Evolutionary conservation across 495 filamentous ascomycete species (phyloP).

Genomic region (Penicillium herquei): DNA sequence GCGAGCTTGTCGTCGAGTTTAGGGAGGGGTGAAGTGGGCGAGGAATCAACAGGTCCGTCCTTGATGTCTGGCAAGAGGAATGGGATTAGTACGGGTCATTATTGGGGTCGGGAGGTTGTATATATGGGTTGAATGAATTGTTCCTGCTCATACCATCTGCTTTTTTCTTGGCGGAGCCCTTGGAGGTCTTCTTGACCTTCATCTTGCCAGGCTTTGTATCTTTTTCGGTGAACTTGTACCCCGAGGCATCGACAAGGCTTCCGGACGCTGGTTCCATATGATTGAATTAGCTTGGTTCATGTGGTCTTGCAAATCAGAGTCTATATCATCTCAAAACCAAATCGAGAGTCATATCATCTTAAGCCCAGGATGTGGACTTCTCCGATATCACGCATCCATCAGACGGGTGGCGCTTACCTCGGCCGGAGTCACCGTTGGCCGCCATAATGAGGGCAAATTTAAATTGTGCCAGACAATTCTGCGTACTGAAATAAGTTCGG

Average conservation of each 20-base stretch:
- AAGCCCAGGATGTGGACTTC: constrained; percentile 4
- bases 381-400: constrained; percentile 4
- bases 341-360: too few relatives aligned
- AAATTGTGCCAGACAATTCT: constrained; percentile 1
- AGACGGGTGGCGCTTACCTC: constrained; percentile 28
- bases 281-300: background rate
- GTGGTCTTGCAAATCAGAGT: background rate
- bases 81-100: background rate
- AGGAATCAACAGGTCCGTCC: constrained; percentile 30
- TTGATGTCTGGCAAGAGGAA: constrained; percentile 17
- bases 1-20: constrained; percentile 67
- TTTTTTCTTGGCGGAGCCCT: constrained; percentile 47
- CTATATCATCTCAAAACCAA: too few relatives aligned
- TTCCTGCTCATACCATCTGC: constrained; percentile 45
- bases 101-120: too few relatives aligned
- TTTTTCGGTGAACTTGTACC: constrained; percentile 56
- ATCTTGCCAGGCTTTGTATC: constrained; percentile 62
- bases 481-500: constrained; percentile 6
- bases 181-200: constrained; percentile 68
- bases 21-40: constrained; percentile 61
- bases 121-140: background rate
- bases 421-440: constrained; percentile 37
- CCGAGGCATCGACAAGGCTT: constrained; percentile 47
- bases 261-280: constrained; percentile 27
- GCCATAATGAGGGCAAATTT: constrained; percentile 31